Base-by-base conservation (phyloP, 495 filamentous ascomycete species). In the Xylaria palmicola region DNA sequence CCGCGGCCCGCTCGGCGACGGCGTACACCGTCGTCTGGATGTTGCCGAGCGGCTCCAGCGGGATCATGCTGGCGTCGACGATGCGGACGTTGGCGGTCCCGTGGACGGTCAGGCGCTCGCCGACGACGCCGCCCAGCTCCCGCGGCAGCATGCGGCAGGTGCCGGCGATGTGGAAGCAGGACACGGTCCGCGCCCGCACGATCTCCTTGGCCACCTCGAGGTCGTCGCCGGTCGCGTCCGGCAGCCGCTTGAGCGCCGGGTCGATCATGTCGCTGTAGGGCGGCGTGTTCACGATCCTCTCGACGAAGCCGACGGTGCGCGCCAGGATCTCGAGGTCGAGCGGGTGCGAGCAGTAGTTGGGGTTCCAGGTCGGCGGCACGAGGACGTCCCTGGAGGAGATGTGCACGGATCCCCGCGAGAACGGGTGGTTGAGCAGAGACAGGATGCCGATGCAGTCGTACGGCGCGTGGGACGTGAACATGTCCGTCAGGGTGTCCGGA, bases 341-440 rank as follows among this genome's bases (percentile, higher is more conserved):
- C 1, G 78, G 75, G 53, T 86, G 68, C 53, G 76, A 71, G 66
- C 82, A 79, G 67, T 84, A 87, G 36, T 76, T 78, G 1, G 83
- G 82, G 61, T 87, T 77, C 67, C 83, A 82, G 3, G 60, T 48
- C 0, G 84, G 81, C 17, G 72, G 62, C 4, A 64, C 68, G 0
- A 48, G 47, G 0, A 75, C 63, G 51, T 81, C 69, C 5, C 72
- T 44, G 4, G 75, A 76, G 22, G 69, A 64, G 53, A 86, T 83
- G 66, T 87, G 85, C 43, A 86, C 77, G 40, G 67, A 80, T 10
- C 85, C 85, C 3, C 83, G 81, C 3, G 83, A 82, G 54, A 85
- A 81, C 4, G 83, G 83, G 30, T 82, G 77, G 53, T 77, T 75
- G 32, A 77, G 66, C 56, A 77, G 67, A 7, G 70, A 70, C 62